Evolutionary conservation across 345 rosid genomes (phyloP), one percentile per base, ranked within the genome.

Genomic region (Aegle marmelos): DNA sequence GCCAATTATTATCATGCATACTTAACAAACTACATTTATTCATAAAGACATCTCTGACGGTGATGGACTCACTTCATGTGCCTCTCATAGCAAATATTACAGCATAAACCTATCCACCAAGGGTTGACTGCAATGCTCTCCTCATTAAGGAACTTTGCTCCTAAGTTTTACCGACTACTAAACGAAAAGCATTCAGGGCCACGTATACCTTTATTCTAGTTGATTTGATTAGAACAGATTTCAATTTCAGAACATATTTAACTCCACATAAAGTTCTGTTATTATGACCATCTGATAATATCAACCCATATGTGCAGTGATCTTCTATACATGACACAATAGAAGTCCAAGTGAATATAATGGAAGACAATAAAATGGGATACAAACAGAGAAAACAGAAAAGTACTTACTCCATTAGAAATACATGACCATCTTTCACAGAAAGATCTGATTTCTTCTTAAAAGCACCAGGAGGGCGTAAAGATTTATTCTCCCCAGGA

Each of bases 361-460:
- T 57, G 31, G 17, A 34, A n/a, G 36, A 53, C 11, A 54, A 66
- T 54, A 37, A 76, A 31, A 50, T 17, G 71, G 24, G 27, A 8
- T 13, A n/a, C 9, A 33, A 19, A 64, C 2, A 30, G 2, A 67
- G 21, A 54, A 39, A 70, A 73, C 16, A 6, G 67, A 78, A 68
- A 37, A 60, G 28, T 36, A 83, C 99, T 92, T 89, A 96, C 98
- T 96, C 99, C 99, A 92, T 91, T 39, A 94, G 86, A 85, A 96
- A 87, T 72, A 94, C 89, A 69, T 94, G 99, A 75, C 99, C 98
- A 87, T 96, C 99, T 90, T 92, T 96, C 74, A 90, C 89, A 78
- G 95, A 96, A 54, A 96, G 95, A 82, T 96, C 99, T 48, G 98
- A 91, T 87, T 96, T 96, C 93, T 93, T 96, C 94, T 96, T 96